Base-by-base conservation (phyloP, 1,284 basidiomycete genomes). In the Apiotrichum domesticum region DNA sequence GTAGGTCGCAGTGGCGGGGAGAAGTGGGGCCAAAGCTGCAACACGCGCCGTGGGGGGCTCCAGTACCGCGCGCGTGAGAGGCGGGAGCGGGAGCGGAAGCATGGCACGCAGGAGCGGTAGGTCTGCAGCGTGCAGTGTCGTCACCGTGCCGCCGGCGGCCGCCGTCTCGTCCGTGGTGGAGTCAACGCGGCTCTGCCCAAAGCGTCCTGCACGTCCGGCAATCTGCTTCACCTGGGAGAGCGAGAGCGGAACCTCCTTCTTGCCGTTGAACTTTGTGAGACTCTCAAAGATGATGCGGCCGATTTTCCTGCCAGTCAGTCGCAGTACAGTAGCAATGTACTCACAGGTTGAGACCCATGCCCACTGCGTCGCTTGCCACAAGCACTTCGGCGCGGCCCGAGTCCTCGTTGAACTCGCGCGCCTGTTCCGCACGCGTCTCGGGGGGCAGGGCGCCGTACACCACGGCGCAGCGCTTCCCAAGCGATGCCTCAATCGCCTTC, bases 311-410 rank as follows among this genome's bases (percentile, higher is more conserved):
- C 46, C 42, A 7, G 44, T 45, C 45, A 52, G 54, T 29, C 4
- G 42, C 6, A 14, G 21, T 9, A 33, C 2, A 2, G 21, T 21
- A 3, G 5, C 8, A 6, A 7, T 4, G n/a, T 9, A 47, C 89
- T 56, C 72, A 91, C 90, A 97, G 77, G 68, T 97, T 96, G n/a
- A 97, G 80, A 0, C 93, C 93, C 90, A 97, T 94, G 0, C 93
- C 93, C 52, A 97, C 87, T 1, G 92, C 91, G 73, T 97, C 93
- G 68, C 87, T 92, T 0, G 90, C 93, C 6, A 96, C 84, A 56
- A 97, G 81, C 3, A 96, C 85, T 69, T 94, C 88, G 64, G 87
- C 87, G 2, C 84, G 85, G 32, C 85, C 88, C 49, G 83, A 69
- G 0, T 83, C 83, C 51, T 87, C 83, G 70, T 97, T 96, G 80